Base-by-base conservation (phyloP, 169 alveolate genomes). In the Ichthyophthirius multifiliis region DNA sequence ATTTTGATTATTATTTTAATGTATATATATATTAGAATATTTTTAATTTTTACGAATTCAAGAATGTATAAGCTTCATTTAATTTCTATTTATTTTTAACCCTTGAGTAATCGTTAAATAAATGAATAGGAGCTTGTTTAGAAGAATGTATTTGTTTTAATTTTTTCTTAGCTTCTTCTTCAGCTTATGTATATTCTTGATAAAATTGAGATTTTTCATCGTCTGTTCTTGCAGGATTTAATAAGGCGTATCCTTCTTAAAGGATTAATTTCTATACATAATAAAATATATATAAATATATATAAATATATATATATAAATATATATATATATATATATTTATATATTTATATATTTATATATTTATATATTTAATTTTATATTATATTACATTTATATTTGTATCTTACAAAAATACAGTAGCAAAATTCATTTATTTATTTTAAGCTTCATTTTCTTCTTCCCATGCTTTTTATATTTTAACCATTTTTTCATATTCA, bases 171-270 rank as follows among this genome's bases (percentile, higher is more conserved):
- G 93, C 96, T 32, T 84, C 67, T 71, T 87, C 89, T 55, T 88
- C 90, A 32, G 93, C 93, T 27, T 77, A 84, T 47, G 83, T 75
- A 76, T 89, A 75, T 44, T 86, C 87, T 41, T 93, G 94, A 35
- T 90, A 55, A 65, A 77, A 89, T 82, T 90, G 84, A n/a, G 93
- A 84, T 37, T 91, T 82, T 39, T 91, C 92, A 39, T 90, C 94
- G 43, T 90, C 94, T 9, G 85, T 74, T 75, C 85, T 90, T 16
- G 91, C 82, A 27, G 87, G 82, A 6, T 86, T 41, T 30, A 89
- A 64, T 74, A 87, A 84, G 9, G 93, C 91, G n/a, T 73, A 83
- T 39, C 96, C 96, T 63, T 85, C 89, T 67, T 55, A 39, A 39
- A 55, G 23, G 13, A 55, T 15, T 27, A 2, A 55, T n/a, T 27